Evolutionary conservation across 1,284 basidiomycete genomes (phyloP), one percentile per base, ranked within the genome.

Genomic region (Vanrija humicola): DNA sequence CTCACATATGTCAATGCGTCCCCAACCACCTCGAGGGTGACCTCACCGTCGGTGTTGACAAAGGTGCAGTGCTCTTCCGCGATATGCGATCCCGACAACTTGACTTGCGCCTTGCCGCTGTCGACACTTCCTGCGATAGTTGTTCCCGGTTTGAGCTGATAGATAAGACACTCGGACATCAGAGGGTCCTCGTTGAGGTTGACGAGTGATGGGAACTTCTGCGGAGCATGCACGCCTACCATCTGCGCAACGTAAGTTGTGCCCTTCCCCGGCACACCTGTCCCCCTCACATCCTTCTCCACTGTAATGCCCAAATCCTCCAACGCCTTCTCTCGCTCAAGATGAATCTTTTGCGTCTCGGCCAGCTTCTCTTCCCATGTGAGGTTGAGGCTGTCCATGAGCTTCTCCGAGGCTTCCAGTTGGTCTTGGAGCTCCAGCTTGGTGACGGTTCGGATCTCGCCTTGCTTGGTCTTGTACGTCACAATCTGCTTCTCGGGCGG

Each of bases 251-350:
- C 12, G 34, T 34, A 34, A 34, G 19, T 8, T 18, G 12, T 54
- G 26, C 12, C 21, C 18, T n/a, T 26, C 50, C 52, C 51, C 44
- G 38, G 40, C 26, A 15, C n/a, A 9, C 10, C 38, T 29, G 1
- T 14, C 26, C 8, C 6, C 55, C 66, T 62, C 43, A 69, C 83
- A 69, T 93, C 89, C 82, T 94, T 97, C 77, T 98, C 94, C 56
- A 98, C 91, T 39, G 90, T 89, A 73, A 98, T 98, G 48, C 95
- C 95, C 60, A 98, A 79, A 77, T 98, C 95, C 77, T 98, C 96
- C 48, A 98, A 78, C 5, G 95, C 96, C 80, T 93, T 87, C 79
- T 98, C 95, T 59, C 95, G 84, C 78, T 98, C 92, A 68, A 89
- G 89, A 77, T 98, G 94, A 43, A 98, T 91, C 72, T 90, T 88